Evolutionary conservation across 352 stramenopile genomes (phyloP).

Genomic region (Globisporangium okanoganense): DNA sequence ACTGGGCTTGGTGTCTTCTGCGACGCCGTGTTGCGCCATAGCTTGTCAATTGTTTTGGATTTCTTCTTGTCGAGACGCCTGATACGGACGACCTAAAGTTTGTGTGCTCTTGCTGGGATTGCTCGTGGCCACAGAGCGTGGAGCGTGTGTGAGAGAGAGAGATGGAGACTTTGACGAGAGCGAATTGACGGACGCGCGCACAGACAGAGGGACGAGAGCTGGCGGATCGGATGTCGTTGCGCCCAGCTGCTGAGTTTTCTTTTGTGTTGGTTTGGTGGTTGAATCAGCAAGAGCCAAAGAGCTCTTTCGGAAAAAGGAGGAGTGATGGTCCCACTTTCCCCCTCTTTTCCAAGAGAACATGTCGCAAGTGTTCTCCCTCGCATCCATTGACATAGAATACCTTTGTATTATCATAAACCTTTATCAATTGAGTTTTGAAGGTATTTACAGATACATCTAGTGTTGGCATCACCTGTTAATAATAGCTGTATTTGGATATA

Average conservation of each 20-base stretch:
- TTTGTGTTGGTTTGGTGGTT: not conserved
- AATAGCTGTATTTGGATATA: not conserved
- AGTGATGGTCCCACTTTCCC: conserved; percentile 11
- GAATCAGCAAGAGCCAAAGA: conserved; percentile 6
- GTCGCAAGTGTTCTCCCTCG: conserved; percentile 11
- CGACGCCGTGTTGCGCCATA: conserved; percentile 6
- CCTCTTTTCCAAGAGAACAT: not conserved
- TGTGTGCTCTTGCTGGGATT: no score
- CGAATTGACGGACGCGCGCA: not conserved
- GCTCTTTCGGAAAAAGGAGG: not conserved
- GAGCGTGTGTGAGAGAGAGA: not conserved
- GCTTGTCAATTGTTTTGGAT: not conserved
- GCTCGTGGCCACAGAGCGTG: no score
- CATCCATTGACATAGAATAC: no score
- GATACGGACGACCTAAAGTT: no score
- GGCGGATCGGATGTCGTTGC: not conserved
- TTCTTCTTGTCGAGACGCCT: no score
- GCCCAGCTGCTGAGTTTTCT: conserved; percentile 5
- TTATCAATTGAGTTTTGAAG: no score
- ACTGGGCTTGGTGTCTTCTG: not conserved
- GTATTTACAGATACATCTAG: no score
- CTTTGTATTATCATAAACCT: no score
- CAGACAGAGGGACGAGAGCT: no score
- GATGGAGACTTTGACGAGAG: conserved; percentile 1
- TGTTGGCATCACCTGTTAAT: not conserved